Evolutionary conservation across 2,329 filamentous ascomycete genomes (phyloP), one percentile per base, ranked within the genome.

Genomic region (Penicillium sp.): DNA sequence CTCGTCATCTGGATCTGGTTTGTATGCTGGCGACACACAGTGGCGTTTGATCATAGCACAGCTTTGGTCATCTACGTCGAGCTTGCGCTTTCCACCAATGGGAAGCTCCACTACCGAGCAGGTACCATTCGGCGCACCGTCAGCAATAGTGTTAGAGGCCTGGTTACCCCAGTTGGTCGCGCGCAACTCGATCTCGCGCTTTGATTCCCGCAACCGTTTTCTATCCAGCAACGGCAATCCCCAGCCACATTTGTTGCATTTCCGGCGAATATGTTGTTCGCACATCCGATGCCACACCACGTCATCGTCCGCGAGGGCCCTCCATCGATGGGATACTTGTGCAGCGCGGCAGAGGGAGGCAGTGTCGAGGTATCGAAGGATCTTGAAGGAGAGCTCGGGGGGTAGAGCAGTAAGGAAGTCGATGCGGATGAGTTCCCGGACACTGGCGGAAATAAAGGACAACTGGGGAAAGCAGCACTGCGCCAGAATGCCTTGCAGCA

Each of bases 281-380:
- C 95, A 99, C 93, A 98, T 97, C 64, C 89, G 90, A 73, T 97
- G 91, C 95, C 95, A 99, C 4, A 99, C 94, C 8, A 96, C 90
- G 75, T 99, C 94, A 72, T 97, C 94, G 69, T 98, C 95, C n/a
- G 95, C 94, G 42, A 99, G 81, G 58, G 86, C 86, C 63, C 91
- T 86, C 95, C 95, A 99, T 68, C 89, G 85, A 59, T 88, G 86
- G 73, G 92, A 97, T 57, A 99, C 95, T 75, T 97, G 93, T 0
- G 95, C 92, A 1, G 95, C 94, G 75, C 96, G 96, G 81, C 95
- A 98, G 0, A 99, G 84, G 0, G 94, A 97, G 2, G 90, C 90
- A 0, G 94, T 97, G 75, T 99, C 95, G 59, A 99, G 88, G 69
- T 90, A 95, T 69, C 90, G 93, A 2, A 99, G 83, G 39, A 99